Base-by-base conservation (phyloP, 2,329 filamentous ascomycete species). In the Cordyceps cicadae region DNA sequence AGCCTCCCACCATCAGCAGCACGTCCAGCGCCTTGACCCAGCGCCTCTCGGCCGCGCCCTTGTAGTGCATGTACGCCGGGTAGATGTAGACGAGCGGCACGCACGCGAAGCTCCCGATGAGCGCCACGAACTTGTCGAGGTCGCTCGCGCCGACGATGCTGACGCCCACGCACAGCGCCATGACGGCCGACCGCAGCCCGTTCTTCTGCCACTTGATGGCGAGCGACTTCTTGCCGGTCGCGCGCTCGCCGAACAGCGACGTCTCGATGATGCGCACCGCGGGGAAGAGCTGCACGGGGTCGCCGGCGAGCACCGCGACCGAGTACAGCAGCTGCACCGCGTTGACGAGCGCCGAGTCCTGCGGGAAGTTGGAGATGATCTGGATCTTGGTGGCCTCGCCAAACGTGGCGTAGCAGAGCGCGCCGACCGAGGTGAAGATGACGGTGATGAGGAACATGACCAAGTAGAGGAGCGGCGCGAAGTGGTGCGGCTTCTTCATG, bases 121-220 rank as follows among this genome's bases (percentile, higher is more conserved):
- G 74, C 0, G 87, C 85, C 14, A 91, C 87, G 65, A 90, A 90
- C 63, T 87, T 86, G 72, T 91, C 87, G 63, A 91, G 75, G 69
- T 89, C 86, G 48, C 80, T 84, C 0, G 87, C 85, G 17, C 87
- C 87, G 1, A 84, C 66, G 14, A 87, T 82, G 17, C 86, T 80
- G 49, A 90, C 77, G 21, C 77, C 75, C 9, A 83, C 84, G 64
- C 86, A 88, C 9, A 85, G 43, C 1, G 79, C 69, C 37, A 88
- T 82, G 24, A 88, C 68, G 0, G 70, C 66, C 0, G 83, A 79
- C 24, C 87, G 78, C 66, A 90, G 83, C 1, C 72, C 79, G 66
- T 91, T 91, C 79, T 91, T 91, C 74, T 86, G 85, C 88, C 88
- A 91, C 70, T 90, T 91, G 64, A 86, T 87, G 43, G 78, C 74